Conservation (phyloP, 2,329 filamentous ascomycete genomes). For the Ophiocordyceps camponoti-leonardi region DNA sequence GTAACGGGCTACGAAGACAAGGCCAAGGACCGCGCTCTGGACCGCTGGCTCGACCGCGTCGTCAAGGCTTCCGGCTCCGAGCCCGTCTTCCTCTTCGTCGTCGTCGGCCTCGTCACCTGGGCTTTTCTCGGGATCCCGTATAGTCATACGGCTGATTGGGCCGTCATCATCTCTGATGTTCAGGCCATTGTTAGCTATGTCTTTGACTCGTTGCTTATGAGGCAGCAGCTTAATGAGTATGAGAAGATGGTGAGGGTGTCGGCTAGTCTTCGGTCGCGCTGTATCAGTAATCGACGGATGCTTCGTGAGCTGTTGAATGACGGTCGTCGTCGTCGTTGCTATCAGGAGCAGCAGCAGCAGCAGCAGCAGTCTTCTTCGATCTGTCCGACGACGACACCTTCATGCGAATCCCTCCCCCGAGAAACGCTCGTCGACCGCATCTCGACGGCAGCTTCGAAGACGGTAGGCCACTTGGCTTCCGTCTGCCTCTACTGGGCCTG, state of each 20-base stretch:
- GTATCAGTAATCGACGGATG: slow-evolving; percentile 13
- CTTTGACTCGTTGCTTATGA: slow-evolving; percentile 19
- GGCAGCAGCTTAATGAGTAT: slow-evolving; percentile 18
- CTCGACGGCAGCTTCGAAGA: slow-evolving; percentile 8
- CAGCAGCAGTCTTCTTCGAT: not conserved
- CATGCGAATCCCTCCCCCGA: not conserved
- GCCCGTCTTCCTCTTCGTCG: slow-evolving; percentile 11
- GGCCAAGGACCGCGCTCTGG: slow-evolving; percentile 4
- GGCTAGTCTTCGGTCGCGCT: slow-evolving; percentile 14
- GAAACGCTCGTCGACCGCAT: slow-evolving; percentile 5
- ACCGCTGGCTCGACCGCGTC: slow-evolving; percentile 7
- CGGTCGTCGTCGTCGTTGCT: not conserved
- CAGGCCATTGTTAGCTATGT: slow-evolving; percentile 19
- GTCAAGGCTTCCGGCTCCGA: slow-evolving; percentile 7
- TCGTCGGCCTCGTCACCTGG: slow-evolving; percentile 13
- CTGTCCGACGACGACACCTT: not conserved
- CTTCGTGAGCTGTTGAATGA: slow-evolving; percentile 2
- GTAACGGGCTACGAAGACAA: slow-evolving; percentile 6
- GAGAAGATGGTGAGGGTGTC: slow-evolving; percentile 11
- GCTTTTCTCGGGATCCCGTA: slow-evolving; percentile 12
- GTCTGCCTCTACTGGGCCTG: slow-evolving; percentile 17
- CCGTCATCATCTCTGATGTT: slow-evolving; percentile 17
- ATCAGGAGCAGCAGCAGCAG: not conserved
- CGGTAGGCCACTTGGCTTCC: slow-evolving; percentile 13
- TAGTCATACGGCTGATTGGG: slow-evolving; percentile 16